Conservation (phyloP, 2,329 filamentous ascomycete genomes). For the Microdochium paspali region DNA sequence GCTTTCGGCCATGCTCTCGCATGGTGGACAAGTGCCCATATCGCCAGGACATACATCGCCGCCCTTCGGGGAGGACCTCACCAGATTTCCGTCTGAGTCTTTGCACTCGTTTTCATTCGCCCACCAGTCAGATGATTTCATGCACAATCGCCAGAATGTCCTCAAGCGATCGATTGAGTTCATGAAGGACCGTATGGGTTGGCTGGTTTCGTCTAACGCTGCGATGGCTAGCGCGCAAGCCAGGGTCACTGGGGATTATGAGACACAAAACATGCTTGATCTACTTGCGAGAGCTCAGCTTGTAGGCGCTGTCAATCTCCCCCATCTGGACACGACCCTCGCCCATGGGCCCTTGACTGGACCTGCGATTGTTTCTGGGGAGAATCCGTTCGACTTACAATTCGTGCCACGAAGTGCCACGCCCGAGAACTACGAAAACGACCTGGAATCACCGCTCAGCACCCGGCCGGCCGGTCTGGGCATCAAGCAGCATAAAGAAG, state of each 20-base stretch:
- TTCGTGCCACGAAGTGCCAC: conserved; percentile 52
- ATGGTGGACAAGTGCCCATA: conserved; percentile 42
- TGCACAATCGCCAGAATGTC: conserved; percentile 87
- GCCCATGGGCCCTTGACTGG: conserved; percentile 64
- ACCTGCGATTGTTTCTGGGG: conserved; percentile 61
- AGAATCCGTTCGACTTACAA: conserved; percentile 78
- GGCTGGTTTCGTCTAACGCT: conserved; percentile 60
- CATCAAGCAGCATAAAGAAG: conserved; percentile 2
- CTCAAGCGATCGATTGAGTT: conserved; percentile 92
- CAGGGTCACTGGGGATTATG: conserved; percentile 70
- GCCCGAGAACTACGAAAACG: conserved; percentile 33
- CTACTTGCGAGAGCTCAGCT: conserved; percentile 74
- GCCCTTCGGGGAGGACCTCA: conserved; percentile 77
- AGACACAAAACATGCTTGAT: conserved; percentile 86
- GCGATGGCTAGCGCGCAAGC: conserved; percentile 78
- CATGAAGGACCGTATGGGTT: conserved; percentile 85
- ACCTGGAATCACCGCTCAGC: conserved; percentile 22
- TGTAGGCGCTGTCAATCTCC: conserved; percentile 57
- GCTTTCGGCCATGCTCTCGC: conserved; percentile 56
- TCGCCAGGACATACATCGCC: conserved; percentile 62
- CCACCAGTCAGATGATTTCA: conserved; percentile 83
- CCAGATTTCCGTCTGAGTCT: conserved; percentile 88
- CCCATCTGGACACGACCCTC: conserved; percentile 32
- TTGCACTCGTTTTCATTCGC: conserved; percentile 98
- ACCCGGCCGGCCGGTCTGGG: conserved; percentile 3